These are phyloP conservation scores for Fraxinus sp. DNA, from an alignment of 305 asterid genomes.

Conservation along the genomic window DNA sequence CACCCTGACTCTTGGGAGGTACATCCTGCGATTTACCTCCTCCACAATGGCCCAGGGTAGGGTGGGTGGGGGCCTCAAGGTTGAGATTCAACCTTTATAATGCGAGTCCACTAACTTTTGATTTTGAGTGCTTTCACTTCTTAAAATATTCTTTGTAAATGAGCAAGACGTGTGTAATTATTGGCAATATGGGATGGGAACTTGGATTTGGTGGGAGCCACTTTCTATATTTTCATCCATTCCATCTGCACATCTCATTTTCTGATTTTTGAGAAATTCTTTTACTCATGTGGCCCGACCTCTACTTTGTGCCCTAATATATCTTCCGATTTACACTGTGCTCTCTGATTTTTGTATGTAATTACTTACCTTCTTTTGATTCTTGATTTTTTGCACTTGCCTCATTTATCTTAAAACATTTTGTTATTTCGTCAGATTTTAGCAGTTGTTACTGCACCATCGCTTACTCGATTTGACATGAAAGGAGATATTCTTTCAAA, in stretches of 20 bases:
- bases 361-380: not conserved
- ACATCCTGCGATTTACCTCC: too few relatives aligned
- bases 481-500: slow-evolving; percentile 71
- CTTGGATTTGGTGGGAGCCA: slow-evolving; percentile 2
- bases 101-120: not conserved
- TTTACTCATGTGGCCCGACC: not conserved
- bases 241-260: not conserved
- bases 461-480: slow-evolving; percentile 69
- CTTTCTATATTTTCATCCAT: not conserved
- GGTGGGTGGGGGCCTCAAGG: too few relatives aligned
- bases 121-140: not conserved
- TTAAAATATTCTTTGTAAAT: not conserved
- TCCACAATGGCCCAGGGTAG: too few relatives aligned
- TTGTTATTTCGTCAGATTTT: slow-evolving; percentile 51
- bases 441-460: slow-evolving; percentile 80
- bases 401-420: slow-evolving; percentile 8
- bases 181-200: not conserved
- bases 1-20: too few relatives aligned
- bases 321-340: not conserved
- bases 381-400: slow-evolving; percentile 4
- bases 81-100: not conserved
- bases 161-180: not conserved
- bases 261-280: not conserved
- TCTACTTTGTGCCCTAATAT: not conserved
- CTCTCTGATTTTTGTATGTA: not conserved